phyloP scores from a whole-genome alignment of 257 asterid genomes.

The Fraxinus cuspidata region DNA sequence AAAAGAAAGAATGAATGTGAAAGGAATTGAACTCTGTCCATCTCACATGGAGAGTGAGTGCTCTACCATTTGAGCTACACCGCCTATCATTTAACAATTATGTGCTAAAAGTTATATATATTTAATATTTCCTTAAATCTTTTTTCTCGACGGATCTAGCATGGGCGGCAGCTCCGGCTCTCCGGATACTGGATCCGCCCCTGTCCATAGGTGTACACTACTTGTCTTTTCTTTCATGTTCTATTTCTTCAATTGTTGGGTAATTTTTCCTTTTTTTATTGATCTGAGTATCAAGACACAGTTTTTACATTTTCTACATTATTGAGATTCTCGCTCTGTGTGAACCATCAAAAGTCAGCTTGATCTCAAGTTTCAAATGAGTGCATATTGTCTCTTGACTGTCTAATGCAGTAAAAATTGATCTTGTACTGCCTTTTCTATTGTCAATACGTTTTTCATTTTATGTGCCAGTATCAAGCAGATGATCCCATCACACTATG shows the following conservation, averaged over 20 bases:
- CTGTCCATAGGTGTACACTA: background rate
- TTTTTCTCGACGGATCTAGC: no score
- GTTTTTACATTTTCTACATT: background rate
- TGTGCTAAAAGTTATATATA: no score
- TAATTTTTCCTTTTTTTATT: background rate
- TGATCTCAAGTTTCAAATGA: background rate
- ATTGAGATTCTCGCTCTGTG: background rate
- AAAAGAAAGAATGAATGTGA: no score
- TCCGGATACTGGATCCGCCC: no score
- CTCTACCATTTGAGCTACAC: no score
- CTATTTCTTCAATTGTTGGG: background rate
- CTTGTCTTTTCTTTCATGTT: background rate
- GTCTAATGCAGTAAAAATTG: background rate
- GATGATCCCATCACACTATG: conserved; percentile 61
- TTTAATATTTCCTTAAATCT: no score
- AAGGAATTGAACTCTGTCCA: no score
- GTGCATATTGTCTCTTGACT: background rate
- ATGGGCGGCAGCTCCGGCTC: no score
- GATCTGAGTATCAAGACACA: background rate
- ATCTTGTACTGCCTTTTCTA: background rate
- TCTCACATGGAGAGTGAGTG: no score
- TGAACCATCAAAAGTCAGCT: background rate
- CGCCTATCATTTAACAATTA: no score
- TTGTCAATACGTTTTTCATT: conserved; percentile 17
- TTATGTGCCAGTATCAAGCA: conserved; percentile 61